These are phyloP conservation scores for Trichophyton rubrum DNA, from an alignment of 2,329 filamentous ascomycete genomes.

Conservation along the genomic window DNA sequence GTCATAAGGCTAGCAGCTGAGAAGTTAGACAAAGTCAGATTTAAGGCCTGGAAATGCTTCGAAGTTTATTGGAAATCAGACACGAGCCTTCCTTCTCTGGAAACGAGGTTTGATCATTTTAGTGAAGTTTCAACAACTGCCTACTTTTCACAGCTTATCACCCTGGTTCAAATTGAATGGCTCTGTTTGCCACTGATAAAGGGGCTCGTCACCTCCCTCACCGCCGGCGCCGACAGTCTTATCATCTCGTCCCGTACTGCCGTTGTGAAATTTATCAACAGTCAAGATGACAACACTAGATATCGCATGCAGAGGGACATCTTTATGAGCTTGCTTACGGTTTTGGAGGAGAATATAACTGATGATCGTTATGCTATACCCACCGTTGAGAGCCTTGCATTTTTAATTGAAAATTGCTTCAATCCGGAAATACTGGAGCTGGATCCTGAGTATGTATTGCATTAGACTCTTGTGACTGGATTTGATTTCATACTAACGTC, in stretches of 20 bases:
- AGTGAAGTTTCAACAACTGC: slow-evolving; percentile 32
- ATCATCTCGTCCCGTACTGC: slow-evolving; percentile 32
- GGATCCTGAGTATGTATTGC: slow-evolving; percentile 24
- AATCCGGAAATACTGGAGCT: slow-evolving; percentile 32
- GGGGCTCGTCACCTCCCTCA: slow-evolving; percentile 34
- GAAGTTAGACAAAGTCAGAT: slow-evolving; percentile 77
- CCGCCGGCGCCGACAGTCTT: slow-evolving; percentile 34
- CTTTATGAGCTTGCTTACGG: slow-evolving; percentile 41
- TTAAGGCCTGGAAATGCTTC: slow-evolving; percentile 37
- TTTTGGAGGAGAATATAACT: slow-evolving; percentile 41
- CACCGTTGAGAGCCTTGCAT: slow-evolving; percentile 62
- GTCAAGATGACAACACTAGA: slow-evolving; percentile 19
- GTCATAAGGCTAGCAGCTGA: slow-evolving; percentile 64
- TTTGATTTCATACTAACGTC: neutral
- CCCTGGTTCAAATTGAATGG: slow-evolving; percentile 26
- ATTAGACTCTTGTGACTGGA: neutral
- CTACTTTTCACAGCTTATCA: slow-evolving; percentile 33
- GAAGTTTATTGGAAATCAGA: slow-evolving; percentile 29
- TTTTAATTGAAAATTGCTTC: slow-evolving; percentile 55
- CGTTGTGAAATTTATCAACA: slow-evolving; percentile 26
- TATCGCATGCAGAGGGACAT: slow-evolving; percentile 33
- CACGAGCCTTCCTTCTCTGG: slow-evolving; percentile 23
- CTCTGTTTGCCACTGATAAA: slow-evolving; percentile 28
- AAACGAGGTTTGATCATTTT: slow-evolving; percentile 32
- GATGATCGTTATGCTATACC: slow-evolving; percentile 63